Percentiles rank a stretch among this genome's conserved stretches.
phyloP scores from a whole-genome alignment of 2,329 filamentous ascomycete genomes.

The Diplodia intermedia region DNA sequence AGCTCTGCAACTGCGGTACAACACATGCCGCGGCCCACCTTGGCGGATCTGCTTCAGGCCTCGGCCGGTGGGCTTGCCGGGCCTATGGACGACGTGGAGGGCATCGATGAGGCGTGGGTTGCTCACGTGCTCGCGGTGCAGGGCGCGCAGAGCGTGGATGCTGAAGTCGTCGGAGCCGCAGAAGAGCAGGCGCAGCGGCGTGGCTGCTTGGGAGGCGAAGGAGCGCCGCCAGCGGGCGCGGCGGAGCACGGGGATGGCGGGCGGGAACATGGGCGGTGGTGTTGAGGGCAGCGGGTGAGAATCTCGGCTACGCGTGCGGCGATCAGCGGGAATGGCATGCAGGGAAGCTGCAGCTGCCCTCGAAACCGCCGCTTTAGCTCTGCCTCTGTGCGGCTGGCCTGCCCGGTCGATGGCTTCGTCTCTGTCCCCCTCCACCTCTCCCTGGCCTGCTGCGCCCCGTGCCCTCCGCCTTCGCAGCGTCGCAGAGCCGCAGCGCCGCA shows the following conservation, averaged over 20 bases:
- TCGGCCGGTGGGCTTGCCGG: slow-evolving; percentile 78
- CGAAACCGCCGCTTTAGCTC: background rate
- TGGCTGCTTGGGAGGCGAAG: slow-evolving; percentile 33
- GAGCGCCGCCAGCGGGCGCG: slow-evolving; percentile 16
- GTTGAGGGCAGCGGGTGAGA: slow-evolving; percentile 9
- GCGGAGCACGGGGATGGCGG: background rate
- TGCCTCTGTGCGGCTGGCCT: slow-evolving; percentile 3
- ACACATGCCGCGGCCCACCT: slow-evolving; percentile 56
- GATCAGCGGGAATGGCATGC: slow-evolving; percentile 11
- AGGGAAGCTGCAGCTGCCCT: slow-evolving; percentile 1
- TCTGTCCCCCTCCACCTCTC: background rate
- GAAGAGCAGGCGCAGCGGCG: slow-evolving; percentile 83
- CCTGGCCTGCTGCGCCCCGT: background rate
- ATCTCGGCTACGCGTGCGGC: slow-evolving; percentile 8
- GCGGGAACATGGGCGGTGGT: slow-evolving; percentile 14
- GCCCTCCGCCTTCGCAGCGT: background rate
- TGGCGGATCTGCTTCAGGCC: slow-evolving; percentile 72
- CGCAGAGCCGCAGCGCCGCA: slow-evolving; percentile 1
- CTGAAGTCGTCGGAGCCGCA: slow-evolving; percentile 95
- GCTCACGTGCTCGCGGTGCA: slow-evolving; percentile 65
- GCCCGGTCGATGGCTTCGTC: background rate
- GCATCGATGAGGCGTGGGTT: slow-evolving; percentile 58
- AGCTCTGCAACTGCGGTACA: slow-evolving; percentile 26
- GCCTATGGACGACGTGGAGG: slow-evolving; percentile 84
- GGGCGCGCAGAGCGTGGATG: slow-evolving; percentile 73